Base-by-base conservation (phyloP, 768 basidiomycete species). In the Xerocomus potaroensis region DNA sequence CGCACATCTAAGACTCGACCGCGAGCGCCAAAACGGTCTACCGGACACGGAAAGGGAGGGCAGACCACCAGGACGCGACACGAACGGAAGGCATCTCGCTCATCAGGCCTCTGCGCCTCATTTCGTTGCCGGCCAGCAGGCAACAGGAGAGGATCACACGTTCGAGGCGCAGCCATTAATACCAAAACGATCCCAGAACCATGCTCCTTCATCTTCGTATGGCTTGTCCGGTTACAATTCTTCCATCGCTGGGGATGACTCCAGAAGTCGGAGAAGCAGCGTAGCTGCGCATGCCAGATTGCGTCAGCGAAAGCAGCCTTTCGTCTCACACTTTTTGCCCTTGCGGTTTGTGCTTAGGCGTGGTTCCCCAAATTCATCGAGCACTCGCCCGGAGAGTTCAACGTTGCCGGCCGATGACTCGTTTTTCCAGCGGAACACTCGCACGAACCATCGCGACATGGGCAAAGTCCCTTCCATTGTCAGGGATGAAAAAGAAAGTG, bases 1-100 rank as follows among this genome's bases (percentile, higher is more conserved):
- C 15, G 91, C 91, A 2, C 93, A 95, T 69, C 75, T 77, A 54
- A 76, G 84, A 23, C 72, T 87, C 26, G 80, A 81, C 54, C 69
- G 60, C 23, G 63, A 61, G 46, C 54, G 51, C 62, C 62, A 65
- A 56, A 45, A 48, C 11, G 32, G 36, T 41, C 40, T 31, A 30
- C 15, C 35, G 8, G 49, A 49, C 29, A 30, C 21, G 19, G 61
- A 57, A 30, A 41, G 52, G 37, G 56, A 53, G 43, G 30, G 37
- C 15, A 41, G 61, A 40, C 35, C 27, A 9, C n/a, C 35, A 23
- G 21, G 37, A 10, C 47, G 23, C 23, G 41, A 50, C 32, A 27
- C 27, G 10, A 47, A 29, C 11, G 24, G 33, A 23, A 43, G 48
- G 37, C 33, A 29, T n/a, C 16, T 23, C 22, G 5, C 23, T 23